Conservation (phyloP, 805 yeast species). For the Suhomyces kilbournensis region DNA sequence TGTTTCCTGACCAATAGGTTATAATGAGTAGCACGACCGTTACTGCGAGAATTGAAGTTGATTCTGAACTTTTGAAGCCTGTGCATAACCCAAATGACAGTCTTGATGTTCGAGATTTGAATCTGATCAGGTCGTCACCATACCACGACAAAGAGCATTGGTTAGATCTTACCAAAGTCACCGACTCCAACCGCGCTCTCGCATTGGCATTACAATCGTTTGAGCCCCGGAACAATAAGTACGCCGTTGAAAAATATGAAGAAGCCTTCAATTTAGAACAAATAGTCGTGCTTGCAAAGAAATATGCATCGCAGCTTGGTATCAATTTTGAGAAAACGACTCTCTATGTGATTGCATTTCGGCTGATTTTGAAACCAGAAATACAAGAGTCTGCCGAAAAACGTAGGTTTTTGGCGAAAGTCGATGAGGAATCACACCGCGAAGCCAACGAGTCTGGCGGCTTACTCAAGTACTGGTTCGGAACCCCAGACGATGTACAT, state of each 20-base stretch:
- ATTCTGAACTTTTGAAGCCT: conserved; percentile 13
- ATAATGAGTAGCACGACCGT: background rate
- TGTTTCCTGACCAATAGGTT: background rate
- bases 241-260: conserved; percentile 23
- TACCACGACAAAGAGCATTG: conserved; percentile 25
- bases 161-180: conserved; percentile 21
- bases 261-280: conserved; percentile 26
- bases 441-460: conserved; percentile 39
- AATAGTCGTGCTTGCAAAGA: conserved; percentile 15
- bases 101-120: conserved; percentile 4
- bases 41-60: conserved; percentile 12
- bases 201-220: conserved; percentile 31
- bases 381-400: conserved; percentile 21
- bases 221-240: conserved; percentile 12
- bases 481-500: conserved; percentile 27
- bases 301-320: conserved; percentile 10
- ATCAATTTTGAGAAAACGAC: conserved; percentile 12
- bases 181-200: conserved; percentile 18
- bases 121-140: conserved; percentile 27
- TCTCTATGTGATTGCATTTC: conserved; percentile 32
- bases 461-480: conserved; percentile 39
- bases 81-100: conserved; percentile 7
- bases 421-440: conserved; percentile 31
- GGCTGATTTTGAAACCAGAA: conserved; percentile 27
- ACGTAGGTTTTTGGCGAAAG: conserved; percentile 21